phyloP scores from a whole-genome alignment of 768 basidiomycete genomes.

The Pisolithus albus region DNA sequence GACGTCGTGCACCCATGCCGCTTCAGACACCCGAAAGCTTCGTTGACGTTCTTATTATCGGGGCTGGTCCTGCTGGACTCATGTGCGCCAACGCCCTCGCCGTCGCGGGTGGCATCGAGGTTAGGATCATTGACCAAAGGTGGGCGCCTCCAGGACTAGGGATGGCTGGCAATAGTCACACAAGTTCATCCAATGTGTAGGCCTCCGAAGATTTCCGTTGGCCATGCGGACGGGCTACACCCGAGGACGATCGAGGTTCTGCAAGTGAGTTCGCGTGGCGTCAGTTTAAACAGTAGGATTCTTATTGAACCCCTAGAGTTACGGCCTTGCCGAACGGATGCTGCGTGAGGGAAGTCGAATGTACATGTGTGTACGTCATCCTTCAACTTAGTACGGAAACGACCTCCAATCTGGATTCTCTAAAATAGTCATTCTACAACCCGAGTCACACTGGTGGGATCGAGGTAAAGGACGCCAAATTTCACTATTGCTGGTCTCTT shows the following conservation, averaged over 20 bases:
- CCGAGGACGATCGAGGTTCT: slow-evolving; percentile 50
- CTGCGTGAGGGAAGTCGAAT: slow-evolving; percentile 60
- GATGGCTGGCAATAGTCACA: too few species aligned
- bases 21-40: slow-evolving; percentile 14
- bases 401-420: neutral
- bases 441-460: slow-evolving; percentile 57
- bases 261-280: slow-evolving; percentile 28
- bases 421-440: slow-evolving; percentile 66
- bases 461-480: slow-evolving; percentile 34
- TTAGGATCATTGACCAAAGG: slow-evolving; percentile 45
- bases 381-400: neutral
- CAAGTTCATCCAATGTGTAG: slow-evolving; percentile 14
- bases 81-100: slow-evolving; percentile 62
- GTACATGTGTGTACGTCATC: slow-evolving; percentile 52
- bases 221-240: slow-evolving; percentile 52
- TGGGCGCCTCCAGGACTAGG: slow-evolving; percentile 8
- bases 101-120: slow-evolving; percentile 34
- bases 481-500: neutral
- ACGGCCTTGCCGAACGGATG: slow-evolving; percentile 58
- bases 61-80: slow-evolving; percentile 50
- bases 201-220: slow-evolving; percentile 35
- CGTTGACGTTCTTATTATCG: slow-evolving; percentile 43
- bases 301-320: slow-evolving; percentile 37
- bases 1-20: neutral
- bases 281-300: neutral